Conservation (phyloP, 164 flowering plant genomes). For the Santalum album region DNA sequence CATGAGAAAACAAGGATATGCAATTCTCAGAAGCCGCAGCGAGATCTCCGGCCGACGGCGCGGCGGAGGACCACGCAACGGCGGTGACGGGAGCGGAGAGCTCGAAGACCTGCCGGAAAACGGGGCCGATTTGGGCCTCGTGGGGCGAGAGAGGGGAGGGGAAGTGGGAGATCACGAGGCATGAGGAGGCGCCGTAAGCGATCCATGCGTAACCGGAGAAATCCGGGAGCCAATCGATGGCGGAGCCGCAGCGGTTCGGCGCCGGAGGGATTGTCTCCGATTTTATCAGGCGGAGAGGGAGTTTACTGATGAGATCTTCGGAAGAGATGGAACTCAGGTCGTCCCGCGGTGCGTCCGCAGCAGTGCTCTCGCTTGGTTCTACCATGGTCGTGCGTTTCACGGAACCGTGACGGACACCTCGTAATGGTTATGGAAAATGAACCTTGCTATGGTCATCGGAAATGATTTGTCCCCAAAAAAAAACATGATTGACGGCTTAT, state of each 20-base stretch:
- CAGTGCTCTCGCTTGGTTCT: no score
- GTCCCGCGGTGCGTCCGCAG: not conserved
- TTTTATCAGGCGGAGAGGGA: constrained; percentile 54
- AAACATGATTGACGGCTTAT: no score
- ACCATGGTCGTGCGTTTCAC: no score
- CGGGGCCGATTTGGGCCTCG: constrained; percentile 47
- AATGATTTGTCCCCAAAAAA: no score
- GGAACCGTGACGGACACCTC: no score
- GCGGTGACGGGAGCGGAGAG: constrained; percentile 33
- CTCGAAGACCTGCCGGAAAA: constrained; percentile 71
- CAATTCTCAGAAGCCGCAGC: constrained; percentile 61
- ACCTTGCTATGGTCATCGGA: no score
- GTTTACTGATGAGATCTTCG: constrained; percentile 18
- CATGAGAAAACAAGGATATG: constrained; percentile 36
- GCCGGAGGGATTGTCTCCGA: constrained; percentile 59
- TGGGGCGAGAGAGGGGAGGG: constrained; percentile 56
- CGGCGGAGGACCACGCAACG: constrained; percentile 52
- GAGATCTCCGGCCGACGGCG: constrained; percentile 55
- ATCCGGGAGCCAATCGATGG: constrained; percentile 60
- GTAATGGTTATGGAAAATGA: no score
- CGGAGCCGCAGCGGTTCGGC: constrained; percentile 33
- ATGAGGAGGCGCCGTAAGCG: constrained; percentile 81
- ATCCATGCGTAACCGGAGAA: constrained; percentile 80
- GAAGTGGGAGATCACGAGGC: constrained; percentile 79
- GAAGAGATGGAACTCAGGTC: not conserved